These are phyloP conservation scores for Pythium aphanidermatum DNA, from an alignment of 352 stramenopile genomes.

Conservation along the genomic window DNA sequence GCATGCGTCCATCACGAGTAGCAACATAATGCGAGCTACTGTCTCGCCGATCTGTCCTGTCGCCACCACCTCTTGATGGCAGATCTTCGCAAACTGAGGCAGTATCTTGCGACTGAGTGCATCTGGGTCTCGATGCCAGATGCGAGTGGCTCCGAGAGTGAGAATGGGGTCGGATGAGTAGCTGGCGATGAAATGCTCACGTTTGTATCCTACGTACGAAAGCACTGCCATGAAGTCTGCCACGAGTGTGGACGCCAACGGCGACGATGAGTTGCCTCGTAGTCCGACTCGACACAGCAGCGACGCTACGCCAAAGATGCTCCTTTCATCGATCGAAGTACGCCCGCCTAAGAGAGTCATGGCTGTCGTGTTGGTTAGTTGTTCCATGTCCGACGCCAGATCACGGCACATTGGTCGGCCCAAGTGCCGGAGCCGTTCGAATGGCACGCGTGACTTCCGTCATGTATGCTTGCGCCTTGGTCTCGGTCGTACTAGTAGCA, in stretches of 20 bases:
- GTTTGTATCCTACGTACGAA: conserved; percentile 5
- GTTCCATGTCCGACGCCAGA: neutral
- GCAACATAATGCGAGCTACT: conserved; percentile 3
- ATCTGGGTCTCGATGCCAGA: conserved; percentile 23
- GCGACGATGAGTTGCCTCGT: conserved; percentile 8
- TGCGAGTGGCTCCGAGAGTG: conserved; percentile 19
- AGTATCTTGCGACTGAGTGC: conserved; percentile 3
- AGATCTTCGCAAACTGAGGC: neutral
- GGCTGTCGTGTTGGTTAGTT: conserved; percentile 2
- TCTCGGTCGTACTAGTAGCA: conserved; percentile 8
- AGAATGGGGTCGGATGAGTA: conserved; percentile 26
- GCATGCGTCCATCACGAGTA: conserved; percentile 12
- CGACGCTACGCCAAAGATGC: conserved; percentile 15
- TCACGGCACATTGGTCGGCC: conserved; percentile 6
- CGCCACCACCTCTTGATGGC: conserved; percentile 8
- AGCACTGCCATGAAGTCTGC: conserved; percentile 25
- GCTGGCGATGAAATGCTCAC: conserved; percentile 12
- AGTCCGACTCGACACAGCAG: conserved; percentile 25
- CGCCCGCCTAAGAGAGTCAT: conserved; percentile 8
- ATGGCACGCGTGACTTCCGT: neutral
- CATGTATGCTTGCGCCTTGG: neutral
- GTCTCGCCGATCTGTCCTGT: neutral
- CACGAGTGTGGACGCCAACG: conserved; percentile 16
- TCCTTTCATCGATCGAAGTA: neutral
- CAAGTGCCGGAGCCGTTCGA: neutral